Conservation (phyloP, 169 alveolate genomes). For the Plasmodium knowlesi region DNA sequence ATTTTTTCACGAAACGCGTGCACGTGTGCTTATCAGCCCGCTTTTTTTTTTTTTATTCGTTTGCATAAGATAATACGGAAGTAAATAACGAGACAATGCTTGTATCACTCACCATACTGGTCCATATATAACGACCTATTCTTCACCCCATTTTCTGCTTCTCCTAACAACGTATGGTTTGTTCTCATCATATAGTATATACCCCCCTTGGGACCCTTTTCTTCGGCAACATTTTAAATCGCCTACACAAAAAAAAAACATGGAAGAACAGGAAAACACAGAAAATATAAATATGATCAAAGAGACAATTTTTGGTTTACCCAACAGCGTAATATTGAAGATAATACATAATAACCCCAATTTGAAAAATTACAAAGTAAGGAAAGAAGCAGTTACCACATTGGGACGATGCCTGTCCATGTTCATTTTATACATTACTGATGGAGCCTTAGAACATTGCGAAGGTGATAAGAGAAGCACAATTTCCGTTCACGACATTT, state of each 20-base stretch:
- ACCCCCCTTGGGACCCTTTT: neutral
- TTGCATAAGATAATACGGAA: neutral
- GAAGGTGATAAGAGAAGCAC: constrained; percentile 56
- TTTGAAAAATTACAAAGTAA: constrained; percentile 27
- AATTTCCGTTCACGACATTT: constrained; percentile 38
- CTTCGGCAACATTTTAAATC: neutral
- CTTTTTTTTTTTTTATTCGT: neutral
- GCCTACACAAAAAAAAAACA: neutral
- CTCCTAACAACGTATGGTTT: neutral
- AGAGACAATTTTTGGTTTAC: constrained; percentile 53
- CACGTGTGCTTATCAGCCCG: neutral
- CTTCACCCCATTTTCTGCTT: neutral
- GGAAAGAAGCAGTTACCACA: constrained; percentile 52
- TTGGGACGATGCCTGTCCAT: constrained; percentile 48
- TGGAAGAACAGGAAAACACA: constrained; percentile 20
- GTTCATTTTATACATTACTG: constrained; percentile 65
- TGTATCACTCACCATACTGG: neutral
- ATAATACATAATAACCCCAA: constrained; percentile 34
- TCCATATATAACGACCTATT: neutral
- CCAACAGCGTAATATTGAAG: constrained; percentile 27
- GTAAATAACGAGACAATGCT: neutral
- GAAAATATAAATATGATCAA: constrained; percentile 24
- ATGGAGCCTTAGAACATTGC: constrained; percentile 64
- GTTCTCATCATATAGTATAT: neutral
- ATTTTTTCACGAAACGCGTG: neutral